A percentile compares a stretch with the other conserved stretches of the same genome.
These are phyloP conservation scores for Periconia macrospinosa DNA, from an alignment of 2,329 filamentous ascomycete genomes.

Conservation along the genomic window DNA sequence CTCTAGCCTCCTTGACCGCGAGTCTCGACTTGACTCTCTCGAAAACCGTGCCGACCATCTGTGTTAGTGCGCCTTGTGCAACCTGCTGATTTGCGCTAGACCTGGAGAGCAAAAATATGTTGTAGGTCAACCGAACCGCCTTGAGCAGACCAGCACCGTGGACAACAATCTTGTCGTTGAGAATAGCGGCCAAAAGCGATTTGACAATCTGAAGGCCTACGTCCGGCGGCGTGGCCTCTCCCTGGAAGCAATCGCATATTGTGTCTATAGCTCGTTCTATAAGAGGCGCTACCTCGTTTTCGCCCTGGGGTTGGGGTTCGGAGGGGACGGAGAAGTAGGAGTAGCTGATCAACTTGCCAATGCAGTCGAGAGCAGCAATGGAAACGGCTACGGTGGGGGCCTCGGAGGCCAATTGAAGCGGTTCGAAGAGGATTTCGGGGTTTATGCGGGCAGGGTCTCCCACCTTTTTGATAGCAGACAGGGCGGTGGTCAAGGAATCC, in stretches of 20 bases:
- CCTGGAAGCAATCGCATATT: constrained; percentile 98
- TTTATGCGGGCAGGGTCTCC: constrained; percentile 80
- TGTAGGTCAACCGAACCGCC: constrained; percentile 96
- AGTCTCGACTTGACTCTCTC: constrained; percentile 87
- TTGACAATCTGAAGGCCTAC: constrained; percentile 98
- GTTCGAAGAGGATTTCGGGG: constrained; percentile 88
- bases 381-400: constrained; percentile 82
- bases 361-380: constrained; percentile 91
- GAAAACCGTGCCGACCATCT: constrained; percentile 98
- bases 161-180: constrained; percentile 98
- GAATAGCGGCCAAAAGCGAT: constrained; percentile 87
- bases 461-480: constrained; percentile 79
- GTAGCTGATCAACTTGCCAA: constrained; percentile 98
- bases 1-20: constrained; percentile 80
- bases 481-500: constrained; percentile 78
- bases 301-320: constrained; percentile 38
- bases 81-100: constrained; percentile 95
- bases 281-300: constrained; percentile 63
- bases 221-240: constrained; percentile 87
- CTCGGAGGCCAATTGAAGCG: constrained; percentile 85
- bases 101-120: constrained; percentile 95
- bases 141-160: constrained; percentile 95
- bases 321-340: constrained; percentile 87
- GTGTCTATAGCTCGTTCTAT: constrained; percentile 98
- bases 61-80: constrained; percentile 92